Evolutionary conservation across 2,329 filamentous ascomycete species (phyloP).

Genomic region (Arthrobotrys iridis): DNA sequence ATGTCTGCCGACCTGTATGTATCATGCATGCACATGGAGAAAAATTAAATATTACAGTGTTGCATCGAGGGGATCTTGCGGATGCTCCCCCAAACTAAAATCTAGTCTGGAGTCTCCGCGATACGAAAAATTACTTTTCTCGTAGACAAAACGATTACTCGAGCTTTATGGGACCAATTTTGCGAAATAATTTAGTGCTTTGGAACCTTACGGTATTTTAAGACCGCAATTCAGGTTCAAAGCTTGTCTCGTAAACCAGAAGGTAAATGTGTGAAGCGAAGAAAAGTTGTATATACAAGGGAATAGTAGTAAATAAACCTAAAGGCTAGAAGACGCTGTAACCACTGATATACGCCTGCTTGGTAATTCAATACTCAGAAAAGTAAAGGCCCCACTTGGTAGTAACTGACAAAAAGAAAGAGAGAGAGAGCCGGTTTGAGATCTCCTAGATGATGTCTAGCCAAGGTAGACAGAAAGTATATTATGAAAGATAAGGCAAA

Average conservation of each 20-base stretch:
- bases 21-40: not conserved
- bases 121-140: slow-evolving; percentile 20
- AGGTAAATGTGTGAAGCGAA: slow-evolving; percentile 29
- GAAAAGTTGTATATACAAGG: slow-evolving; percentile 42
- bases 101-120: not conserved
- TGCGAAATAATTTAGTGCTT: slow-evolving; percentile 1
- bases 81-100: not conserved
- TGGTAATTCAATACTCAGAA: slow-evolving; percentile 19
- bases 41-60: slow-evolving; percentile 21
- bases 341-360: slow-evolving; percentile 35
- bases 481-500: slow-evolving; percentile 6
- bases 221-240: not conserved
- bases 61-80: not conserved
- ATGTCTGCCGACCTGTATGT: slow-evolving; percentile 51
- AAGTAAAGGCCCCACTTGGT: slow-evolving; percentile 5
- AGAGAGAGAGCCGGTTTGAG: slow-evolving; percentile 2
- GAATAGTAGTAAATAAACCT: slow-evolving; percentile 16
- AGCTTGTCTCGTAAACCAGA: slow-evolving; percentile 19
- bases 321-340: slow-evolving; percentile 20
- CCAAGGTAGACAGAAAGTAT: slow-evolving; percentile 13
- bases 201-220: slow-evolving; percentile 13
- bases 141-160: too few species aligned
- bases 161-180: slow-evolving; percentile 14
- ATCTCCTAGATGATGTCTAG: slow-evolving; percentile 14
- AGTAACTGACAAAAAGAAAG: not conserved